These are phyloP conservation scores for Corynespora cassiicola DNA, from an alignment of 2,329 filamentous ascomycete species.

Conservation along the genomic window DNA sequence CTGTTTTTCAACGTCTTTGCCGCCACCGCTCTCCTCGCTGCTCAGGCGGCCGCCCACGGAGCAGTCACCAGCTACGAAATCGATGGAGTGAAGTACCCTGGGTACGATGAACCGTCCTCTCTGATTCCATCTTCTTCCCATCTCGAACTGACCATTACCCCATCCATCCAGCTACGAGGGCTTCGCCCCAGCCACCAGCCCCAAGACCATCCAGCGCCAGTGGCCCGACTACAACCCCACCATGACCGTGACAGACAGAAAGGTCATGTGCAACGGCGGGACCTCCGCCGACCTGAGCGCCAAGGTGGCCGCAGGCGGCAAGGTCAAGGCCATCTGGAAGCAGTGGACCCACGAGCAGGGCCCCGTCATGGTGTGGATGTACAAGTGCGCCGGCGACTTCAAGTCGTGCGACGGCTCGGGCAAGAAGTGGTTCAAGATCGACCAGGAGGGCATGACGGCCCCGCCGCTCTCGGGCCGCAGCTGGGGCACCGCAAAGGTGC, in stretches of 20 bases:
- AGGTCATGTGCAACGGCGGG: slow-evolving; percentile 64
- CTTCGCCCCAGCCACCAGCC: slow-evolving; percentile 56
- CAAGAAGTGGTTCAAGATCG: slow-evolving; percentile 64
- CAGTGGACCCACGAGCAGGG: slow-evolving; percentile 67
- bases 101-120: slow-evolving; percentile 21
- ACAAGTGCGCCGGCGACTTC: slow-evolving; percentile 58
- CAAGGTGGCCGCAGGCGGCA: slow-evolving; percentile 56
- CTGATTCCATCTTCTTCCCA: slow-evolving; percentile 33
- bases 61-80: slow-evolving; percentile 45
- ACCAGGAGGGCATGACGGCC: slow-evolving; percentile 60
- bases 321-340: slow-evolving; percentile 60
- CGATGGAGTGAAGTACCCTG: slow-evolving; percentile 39
- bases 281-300: slow-evolving; percentile 50
- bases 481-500: slow-evolving; percentile 59
- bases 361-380: slow-evolving; percentile 64
- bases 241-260: slow-evolving; percentile 54
- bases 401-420: slow-evolving; percentile 59
- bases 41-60: slow-evolving; percentile 41
- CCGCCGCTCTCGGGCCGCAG: slow-evolving; percentile 53
- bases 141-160: no score
- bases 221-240: slow-evolving; percentile 66
- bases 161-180: slow-evolving; percentile 56
- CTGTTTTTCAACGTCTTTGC: slow-evolving; percentile 44
- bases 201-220: slow-evolving; percentile 63
- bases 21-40: slow-evolving; percentile 35